Evolutionary conservation across 2,329 filamentous ascomycete genomes (phyloP), one percentile per base, ranked within the genome.

Genomic region (Aspergillus ibericus): DNA sequence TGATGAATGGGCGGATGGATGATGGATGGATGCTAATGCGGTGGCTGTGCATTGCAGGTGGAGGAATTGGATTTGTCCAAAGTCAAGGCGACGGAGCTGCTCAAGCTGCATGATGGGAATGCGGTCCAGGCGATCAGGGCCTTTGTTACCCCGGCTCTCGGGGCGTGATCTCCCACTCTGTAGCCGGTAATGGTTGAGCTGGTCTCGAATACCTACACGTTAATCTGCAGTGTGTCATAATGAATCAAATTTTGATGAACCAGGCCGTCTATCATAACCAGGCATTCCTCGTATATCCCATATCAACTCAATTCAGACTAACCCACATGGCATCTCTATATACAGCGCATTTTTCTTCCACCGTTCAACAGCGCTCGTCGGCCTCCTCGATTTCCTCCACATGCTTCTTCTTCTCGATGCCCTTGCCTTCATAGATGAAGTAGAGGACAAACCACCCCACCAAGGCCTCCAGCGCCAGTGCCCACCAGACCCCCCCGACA

Each of bases 361-460:
- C 29, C 9, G 29, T n/a, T 50, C 35, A 50, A 4, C 48, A 32
- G 32, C 32, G 48, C 12, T 50, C 48, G 12, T 61, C 61, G n/a
- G 58, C 60, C 8, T 62, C 58, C 9, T 63, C 60, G 10, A 63
- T 67, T 16, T 66, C 59, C 9, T 40, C 57, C 13, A 38, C 36
- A n/a, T 55, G 51, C 34, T 66, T 69, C 49, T 58, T 68, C 32
- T 58, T 82, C 71, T 88, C 85, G 70, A 87, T 85, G 1, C 86
- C 86, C 59, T 76, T 83, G 0, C 87, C 88, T 66, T 90, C 88
- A 36, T 85, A 78, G n/a, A 90, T 84, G 57, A 81, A 80, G 72
- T 85, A 82, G 1, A 84, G 82, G 10, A 85, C 80, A 2, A 80
- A 69, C 70, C 85, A 88, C 0, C 86, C 86, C 5, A 85, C 53